Conservation (phyloP, 345 rosid species). For the Reutealis trisperma region DNA sequence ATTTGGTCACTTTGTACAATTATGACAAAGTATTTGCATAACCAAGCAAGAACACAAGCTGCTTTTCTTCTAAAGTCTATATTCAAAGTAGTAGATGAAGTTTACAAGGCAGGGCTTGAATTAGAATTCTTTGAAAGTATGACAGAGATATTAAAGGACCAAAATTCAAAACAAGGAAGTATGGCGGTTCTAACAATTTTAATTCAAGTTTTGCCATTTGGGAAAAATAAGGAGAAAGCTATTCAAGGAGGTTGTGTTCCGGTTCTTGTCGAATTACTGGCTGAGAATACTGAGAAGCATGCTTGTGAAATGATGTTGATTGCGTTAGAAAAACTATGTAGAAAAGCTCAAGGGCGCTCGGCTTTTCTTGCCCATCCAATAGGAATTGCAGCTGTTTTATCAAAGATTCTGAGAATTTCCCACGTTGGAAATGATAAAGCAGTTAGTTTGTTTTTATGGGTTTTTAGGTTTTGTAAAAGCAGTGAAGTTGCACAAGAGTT, state of each 20-base stretch:
- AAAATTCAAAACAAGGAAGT: slow-evolving; percentile 22
- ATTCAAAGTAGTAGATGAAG: slow-evolving; percentile 19
- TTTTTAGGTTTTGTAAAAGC: slow-evolving; percentile 64
- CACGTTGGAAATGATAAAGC: slow-evolving; percentile 59
- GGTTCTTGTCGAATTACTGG: slow-evolving; percentile 22
- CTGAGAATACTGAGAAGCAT: slow-evolving; percentile 11
- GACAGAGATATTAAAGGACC: slow-evolving; percentile 28
- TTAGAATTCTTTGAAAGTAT: slow-evolving; percentile 20
- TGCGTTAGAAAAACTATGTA: slow-evolving; percentile 58
- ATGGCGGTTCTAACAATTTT: slow-evolving; percentile 20
- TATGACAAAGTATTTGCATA: neutral
- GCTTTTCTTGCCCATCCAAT: slow-evolving; percentile 62
- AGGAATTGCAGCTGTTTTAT: slow-evolving; percentile 69
- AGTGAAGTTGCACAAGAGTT: slow-evolving; percentile 55
- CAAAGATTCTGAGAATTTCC: slow-evolving; percentile 77
- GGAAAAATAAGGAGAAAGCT: slow-evolving; percentile 25
- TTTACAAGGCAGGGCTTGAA: slow-evolving; percentile 20
- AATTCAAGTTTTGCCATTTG: slow-evolving; percentile 13
- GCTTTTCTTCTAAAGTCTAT: slow-evolving; percentile 18
- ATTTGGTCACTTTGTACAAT: slow-evolving; percentile 19
- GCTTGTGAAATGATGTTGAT: slow-evolving; percentile 28
- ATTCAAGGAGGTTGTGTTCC: slow-evolving; percentile 20
- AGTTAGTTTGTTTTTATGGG: slow-evolving; percentile 56
- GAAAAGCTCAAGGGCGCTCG: slow-evolving; percentile 79
- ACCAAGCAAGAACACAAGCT: slow-evolving; percentile 19